These are phyloP conservation scores for Pythium myriotylum DNA, from an alignment of 352 stramenopile genomes.

Conservation along the genomic window DNA sequence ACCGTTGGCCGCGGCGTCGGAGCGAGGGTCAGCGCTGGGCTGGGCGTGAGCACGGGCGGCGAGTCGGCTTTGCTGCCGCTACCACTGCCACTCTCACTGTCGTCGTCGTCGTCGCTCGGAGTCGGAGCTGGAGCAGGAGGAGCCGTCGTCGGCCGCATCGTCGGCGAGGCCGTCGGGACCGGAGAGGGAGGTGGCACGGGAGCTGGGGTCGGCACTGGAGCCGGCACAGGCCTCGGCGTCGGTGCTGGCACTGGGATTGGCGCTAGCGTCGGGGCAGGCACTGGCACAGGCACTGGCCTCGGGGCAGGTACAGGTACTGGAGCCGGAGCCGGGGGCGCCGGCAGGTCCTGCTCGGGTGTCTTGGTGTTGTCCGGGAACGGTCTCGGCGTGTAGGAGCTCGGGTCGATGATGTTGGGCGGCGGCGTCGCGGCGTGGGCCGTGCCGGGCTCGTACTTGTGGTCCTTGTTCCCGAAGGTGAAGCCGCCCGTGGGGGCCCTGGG, in stretches of 20 bases:
- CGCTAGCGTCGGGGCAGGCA: too few relatives aligned
- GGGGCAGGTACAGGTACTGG: too few relatives aligned
- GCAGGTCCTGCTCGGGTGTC: not conserved
- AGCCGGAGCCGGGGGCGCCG: not conserved
- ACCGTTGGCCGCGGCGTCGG: not conserved
- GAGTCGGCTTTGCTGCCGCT: slow-evolving; percentile 3
- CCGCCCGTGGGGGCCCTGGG: too few relatives aligned
- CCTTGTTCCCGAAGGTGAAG: too few relatives aligned
- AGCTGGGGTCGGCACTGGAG: not conserved
- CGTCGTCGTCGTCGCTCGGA: not conserved
- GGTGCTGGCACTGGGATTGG: too few relatives aligned
- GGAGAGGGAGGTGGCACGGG: not conserved
- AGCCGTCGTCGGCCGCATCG: not conserved
- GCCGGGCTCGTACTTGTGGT: slow-evolving; percentile 8
- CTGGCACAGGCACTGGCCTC: too few relatives aligned
- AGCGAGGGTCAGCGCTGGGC: not conserved
- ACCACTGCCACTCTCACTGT: not conserved
- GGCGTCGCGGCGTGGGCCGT: slow-evolving; percentile 13
- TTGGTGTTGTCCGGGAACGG: slow-evolving; percentile 2
- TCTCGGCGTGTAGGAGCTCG: too few relatives aligned
- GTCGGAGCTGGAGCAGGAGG: not conserved
- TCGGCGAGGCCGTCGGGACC: not conserved
- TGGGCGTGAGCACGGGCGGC: slow-evolving; percentile 2
- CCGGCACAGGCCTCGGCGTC: too few relatives aligned
- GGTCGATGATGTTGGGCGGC: too few relatives aligned